A percentile compares a stretch with the other conserved stretches of the same genome.
Evolutionary conservation across 441 rosid genomes (phyloP).

Genomic region (Breynia disticha): DNA sequence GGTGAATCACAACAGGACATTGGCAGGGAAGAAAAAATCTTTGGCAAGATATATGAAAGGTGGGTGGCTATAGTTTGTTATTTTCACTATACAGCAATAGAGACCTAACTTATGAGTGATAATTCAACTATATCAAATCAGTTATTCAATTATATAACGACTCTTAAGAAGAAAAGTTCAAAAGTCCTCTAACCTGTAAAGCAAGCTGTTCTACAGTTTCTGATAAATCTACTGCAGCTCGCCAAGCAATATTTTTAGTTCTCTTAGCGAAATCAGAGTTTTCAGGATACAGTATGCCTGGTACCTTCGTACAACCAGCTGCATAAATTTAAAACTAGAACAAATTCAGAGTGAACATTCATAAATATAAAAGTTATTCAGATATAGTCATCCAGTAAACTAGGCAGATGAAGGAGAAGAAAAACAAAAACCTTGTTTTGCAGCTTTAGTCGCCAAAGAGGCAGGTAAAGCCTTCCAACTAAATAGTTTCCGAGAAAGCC

Average conservation of each 20-base stretch:
- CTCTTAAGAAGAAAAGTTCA: neutral
- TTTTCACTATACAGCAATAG: no score
- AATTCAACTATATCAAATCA: no score
- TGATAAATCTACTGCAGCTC: slow-evolving; percentile 92
- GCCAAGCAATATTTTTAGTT: slow-evolving; percentile 72
- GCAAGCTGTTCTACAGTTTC: slow-evolving; percentile 75
- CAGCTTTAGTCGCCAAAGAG: slow-evolving; percentile 66
- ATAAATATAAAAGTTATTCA: no score
- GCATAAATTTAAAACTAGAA: slow-evolving; percentile 42
- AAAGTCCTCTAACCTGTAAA: slow-evolving; percentile 47
- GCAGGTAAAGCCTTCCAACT: slow-evolving; percentile 78
- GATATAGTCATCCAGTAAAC: slow-evolving; percentile 4
- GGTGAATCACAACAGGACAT: no score
- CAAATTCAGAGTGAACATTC: slow-evolving; percentile 34
- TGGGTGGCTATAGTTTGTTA: no score
- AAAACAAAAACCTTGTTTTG: slow-evolving; percentile 68
- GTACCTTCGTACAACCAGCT: slow-evolving; percentile 72
- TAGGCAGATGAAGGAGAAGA: slow-evolving; percentile 17
- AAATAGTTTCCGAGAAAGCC: slow-evolving; percentile 63
- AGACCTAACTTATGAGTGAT: no score
- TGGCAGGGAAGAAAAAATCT: no score
- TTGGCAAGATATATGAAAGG: no score
- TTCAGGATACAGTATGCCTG: slow-evolving; percentile 79
- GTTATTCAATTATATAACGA: neutral
- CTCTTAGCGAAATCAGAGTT: slow-evolving; percentile 80